Evolutionary conservation across 257 asterid species (phyloP).

Genomic region (Hygrophila difformis): DNA sequence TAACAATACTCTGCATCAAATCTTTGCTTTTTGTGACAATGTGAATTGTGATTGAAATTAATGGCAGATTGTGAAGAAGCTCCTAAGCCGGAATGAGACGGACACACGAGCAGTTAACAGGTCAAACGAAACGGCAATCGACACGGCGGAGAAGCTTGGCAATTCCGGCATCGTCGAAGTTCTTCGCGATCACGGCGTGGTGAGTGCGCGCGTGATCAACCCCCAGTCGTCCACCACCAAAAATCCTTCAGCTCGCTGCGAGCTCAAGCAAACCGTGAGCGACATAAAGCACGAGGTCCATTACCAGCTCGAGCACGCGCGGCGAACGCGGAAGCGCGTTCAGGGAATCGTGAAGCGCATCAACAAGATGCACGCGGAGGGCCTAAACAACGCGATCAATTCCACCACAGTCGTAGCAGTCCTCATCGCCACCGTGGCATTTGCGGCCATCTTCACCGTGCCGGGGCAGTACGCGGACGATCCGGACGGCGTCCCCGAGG

Average conservation of each 20-base stretch:
- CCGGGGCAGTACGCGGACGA: background rate
- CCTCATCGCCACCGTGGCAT: conserved; percentile 1
- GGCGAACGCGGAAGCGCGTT: background rate
- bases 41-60: background rate
- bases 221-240: conserved; percentile 22
- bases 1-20: no score
- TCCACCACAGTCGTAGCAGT: conserved; percentile 1
- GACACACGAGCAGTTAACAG: conserved; percentile 28
- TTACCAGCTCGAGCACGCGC: background rate
- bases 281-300: background rate
- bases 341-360: background rate
- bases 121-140: conserved; percentile 36
- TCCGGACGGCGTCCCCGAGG: background rate
- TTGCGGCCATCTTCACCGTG: conserved; percentile 1
- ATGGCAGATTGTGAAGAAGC: conserved; percentile 30
- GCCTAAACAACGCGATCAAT: conserved; percentile 3
- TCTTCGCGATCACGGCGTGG: conserved; percentile 30
- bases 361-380: background rate
- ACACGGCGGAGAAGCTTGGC: conserved; percentile 31
- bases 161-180: conserved; percentile 7
- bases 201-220: conserved; percentile 27
- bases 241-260: conserved; percentile 20
- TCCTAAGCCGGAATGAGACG: conserved; percentile 17
- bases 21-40: background rate
- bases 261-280: background rate